A percentile compares a stretch with the other conserved stretches of the same genome.
Evolutionary conservation across 768 basidiomycete genomes (phyloP).

Genomic region (Leccinellum rugosiceps): DNA sequence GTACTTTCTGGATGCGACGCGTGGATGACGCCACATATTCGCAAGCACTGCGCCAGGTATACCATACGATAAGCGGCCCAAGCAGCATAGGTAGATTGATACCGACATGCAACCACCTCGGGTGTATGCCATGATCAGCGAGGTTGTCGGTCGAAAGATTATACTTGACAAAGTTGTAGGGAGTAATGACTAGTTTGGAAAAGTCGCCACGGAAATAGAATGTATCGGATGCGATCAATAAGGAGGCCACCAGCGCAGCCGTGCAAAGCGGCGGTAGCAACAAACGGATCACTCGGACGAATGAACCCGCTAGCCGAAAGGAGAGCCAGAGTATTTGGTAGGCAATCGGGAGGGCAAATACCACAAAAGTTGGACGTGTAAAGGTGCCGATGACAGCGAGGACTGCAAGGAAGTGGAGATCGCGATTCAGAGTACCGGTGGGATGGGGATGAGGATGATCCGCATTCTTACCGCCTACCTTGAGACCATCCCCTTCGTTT

Average conservation of each 20-base stretch:
- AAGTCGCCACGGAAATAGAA: conserved; percentile 31
- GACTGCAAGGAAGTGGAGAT: conserved; percentile 26
- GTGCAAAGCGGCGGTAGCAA: conserved; percentile 24
- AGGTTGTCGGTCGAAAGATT: conserved; percentile 37
- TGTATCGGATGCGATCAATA: conserved; percentile 29
- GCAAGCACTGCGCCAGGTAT: conserved; percentile 12
- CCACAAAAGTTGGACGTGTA: conserved; percentile 36
- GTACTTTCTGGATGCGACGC: conserved; percentile 2
- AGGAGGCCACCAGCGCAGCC: conserved; percentile 9
- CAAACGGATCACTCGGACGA: background rate
- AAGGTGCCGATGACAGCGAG: conserved; percentile 31
- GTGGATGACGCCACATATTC: background rate
- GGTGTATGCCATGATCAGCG: conserved; percentile 39
- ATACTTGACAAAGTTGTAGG: conserved; percentile 38
- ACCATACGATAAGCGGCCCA: conserved; percentile 33
- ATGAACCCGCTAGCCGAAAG: conserved; percentile 10
- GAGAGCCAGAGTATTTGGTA: conserved; percentile 22
- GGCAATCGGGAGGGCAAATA: conserved; percentile 32
- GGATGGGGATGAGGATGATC: background rate
- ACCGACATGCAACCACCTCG: conserved; percentile 37
- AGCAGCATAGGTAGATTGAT: conserved; percentile 41
- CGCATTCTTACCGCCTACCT: background rate
- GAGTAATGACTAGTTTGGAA: conserved; percentile 27
- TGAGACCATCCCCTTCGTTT: background rate
- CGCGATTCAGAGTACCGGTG: conserved; percentile 1